Evolutionary conservation across 805 yeast species (phyloP).

Genomic region (Cyberlindnera xishuangbannaensis): DNA sequence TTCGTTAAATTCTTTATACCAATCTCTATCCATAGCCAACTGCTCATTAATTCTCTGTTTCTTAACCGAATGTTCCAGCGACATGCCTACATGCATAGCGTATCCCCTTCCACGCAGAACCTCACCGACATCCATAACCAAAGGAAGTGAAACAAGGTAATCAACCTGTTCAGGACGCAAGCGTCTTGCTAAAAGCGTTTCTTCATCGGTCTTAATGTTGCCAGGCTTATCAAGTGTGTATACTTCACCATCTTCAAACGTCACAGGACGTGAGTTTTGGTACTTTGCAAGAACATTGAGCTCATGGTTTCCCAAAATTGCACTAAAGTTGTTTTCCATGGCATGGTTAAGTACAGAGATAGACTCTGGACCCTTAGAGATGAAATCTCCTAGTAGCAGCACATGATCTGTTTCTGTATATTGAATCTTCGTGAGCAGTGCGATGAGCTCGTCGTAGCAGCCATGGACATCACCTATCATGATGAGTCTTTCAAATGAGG

Average conservation of each 20-base stretch:
- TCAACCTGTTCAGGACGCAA: conserved; percentile 55
- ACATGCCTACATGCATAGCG: conserved; percentile 18
- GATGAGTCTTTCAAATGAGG: conserved; percentile 51
- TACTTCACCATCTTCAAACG: conserved; percentile 14
- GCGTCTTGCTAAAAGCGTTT: conserved; percentile 13
- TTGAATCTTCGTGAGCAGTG: conserved; percentile 45
- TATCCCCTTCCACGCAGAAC: conserved; percentile 39
- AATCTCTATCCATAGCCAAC: conserved; percentile 67
- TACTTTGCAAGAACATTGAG: conserved; percentile 61
- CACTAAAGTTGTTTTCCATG: conserved; percentile 51
- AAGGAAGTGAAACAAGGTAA: conserved; percentile 57
- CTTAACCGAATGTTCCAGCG: conserved; percentile 32
- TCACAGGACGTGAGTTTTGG: conserved; percentile 34
- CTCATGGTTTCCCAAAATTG: conserved; percentile 90
- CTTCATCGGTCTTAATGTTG: conserved; percentile 11
- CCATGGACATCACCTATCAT: conserved; percentile 91
- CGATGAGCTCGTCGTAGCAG: conserved; percentile 47
- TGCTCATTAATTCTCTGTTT: conserved; percentile 44
- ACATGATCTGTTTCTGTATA: conserved; percentile 49
- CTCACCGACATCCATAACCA: conserved; percentile 56
- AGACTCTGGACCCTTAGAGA: conserved; percentile 80
- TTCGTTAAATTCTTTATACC: conserved; percentile 32
- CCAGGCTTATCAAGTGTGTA: conserved; percentile 19
- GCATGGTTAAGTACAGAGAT: conserved; percentile 61
- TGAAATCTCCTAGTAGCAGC: conserved; percentile 76